phyloP scores from a whole-genome alignment of 805 yeast genomes.

The Priceomyces carsonii region DNA sequence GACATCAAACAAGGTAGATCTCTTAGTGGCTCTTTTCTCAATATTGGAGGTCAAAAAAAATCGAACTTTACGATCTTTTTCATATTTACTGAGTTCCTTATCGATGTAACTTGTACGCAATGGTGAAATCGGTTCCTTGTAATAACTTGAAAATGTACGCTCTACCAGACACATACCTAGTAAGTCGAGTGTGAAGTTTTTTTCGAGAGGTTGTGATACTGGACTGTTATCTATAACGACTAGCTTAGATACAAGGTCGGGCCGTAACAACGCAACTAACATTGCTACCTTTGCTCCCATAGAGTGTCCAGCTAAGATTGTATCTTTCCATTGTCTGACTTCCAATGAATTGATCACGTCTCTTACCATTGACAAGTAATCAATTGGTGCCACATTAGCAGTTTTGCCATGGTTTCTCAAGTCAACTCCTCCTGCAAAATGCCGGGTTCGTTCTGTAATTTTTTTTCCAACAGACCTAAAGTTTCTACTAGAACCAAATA shows the following conservation, averaged over 20 bases:
- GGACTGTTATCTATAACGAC: conserved; percentile 55
- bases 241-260: conserved; percentile 39
- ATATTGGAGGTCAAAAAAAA: conserved; percentile 41
- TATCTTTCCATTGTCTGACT: conserved; percentile 16
- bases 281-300: conserved; percentile 64
- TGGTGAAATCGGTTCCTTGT: conserved; percentile 16
- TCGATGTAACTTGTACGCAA: conserved; percentile 16
- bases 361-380: conserved; percentile 42
- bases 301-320: conserved; percentile 50
- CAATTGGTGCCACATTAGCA: conserved; percentile 43
- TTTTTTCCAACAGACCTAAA: conserved; percentile 40
- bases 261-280: conserved; percentile 41
- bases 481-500: conserved; percentile 50
- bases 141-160: conserved; percentile 28
- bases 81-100: conserved; percentile 22
- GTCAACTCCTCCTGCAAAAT: conserved; percentile 46
- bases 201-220: conserved; percentile 32
- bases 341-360: conserved; percentile 43
- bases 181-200: conserved; percentile 34
- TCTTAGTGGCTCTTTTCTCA: conserved; percentile 17
- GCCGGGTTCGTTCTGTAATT: conserved; percentile 28
- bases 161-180: conserved; percentile 42
- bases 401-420: conserved; percentile 59
- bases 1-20: conserved; percentile 9
- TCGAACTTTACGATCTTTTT: conserved; percentile 26